Conservation (phyloP, 352 stramenopile species). For the Discostella stelligera region DNA sequence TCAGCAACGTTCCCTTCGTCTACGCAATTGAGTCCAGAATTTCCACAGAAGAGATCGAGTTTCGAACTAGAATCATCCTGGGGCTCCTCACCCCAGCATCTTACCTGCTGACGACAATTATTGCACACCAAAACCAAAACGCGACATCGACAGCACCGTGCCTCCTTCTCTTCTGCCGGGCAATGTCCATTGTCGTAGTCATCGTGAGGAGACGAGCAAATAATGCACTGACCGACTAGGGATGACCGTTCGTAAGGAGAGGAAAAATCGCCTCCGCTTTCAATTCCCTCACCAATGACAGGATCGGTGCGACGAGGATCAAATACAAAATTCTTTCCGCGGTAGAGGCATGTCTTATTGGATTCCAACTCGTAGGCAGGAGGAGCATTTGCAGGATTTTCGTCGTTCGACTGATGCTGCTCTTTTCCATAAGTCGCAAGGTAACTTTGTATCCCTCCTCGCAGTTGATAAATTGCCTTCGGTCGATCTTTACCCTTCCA, state of each 20-base stretch:
- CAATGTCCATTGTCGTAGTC: slow-evolving; percentile 82
- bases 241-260: neutral
- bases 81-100: slow-evolving; percentile 43
- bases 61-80: slow-evolving; percentile 8
- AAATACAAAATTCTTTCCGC: slow-evolving; percentile 87
- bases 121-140: slow-evolving; percentile 78
- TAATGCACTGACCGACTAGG: slow-evolving; percentile 59
- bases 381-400: slow-evolving; percentile 3
- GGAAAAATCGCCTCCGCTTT: slow-evolving; percentile 3
- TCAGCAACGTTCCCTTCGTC: slow-evolving; percentile 53
- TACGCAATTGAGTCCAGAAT: slow-evolving; percentile 30
- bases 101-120: slow-evolving; percentile 49
- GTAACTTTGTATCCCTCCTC: slow-evolving; percentile 85
- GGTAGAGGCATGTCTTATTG: slow-evolving; percentile 57
- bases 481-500: slow-evolving; percentile 48
- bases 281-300: slow-evolving; percentile 45
- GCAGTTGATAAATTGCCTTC: slow-evolving; percentile 77
- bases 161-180: slow-evolving; percentile 68
- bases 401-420: too few relatives aligned
- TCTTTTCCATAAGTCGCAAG: slow-evolving; percentile 64
- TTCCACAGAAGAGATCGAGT: slow-evolving; percentile 47
- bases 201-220: slow-evolving; percentile 68
- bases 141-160: slow-evolving; percentile 75
- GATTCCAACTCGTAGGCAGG: neutral
- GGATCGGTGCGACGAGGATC: slow-evolving; percentile 74